Evolutionary conservation across 768 basidiomycete species (phyloP), one percentile per base, ranked within the genome.

Genomic region (Boletus eberwhitei): DNA sequence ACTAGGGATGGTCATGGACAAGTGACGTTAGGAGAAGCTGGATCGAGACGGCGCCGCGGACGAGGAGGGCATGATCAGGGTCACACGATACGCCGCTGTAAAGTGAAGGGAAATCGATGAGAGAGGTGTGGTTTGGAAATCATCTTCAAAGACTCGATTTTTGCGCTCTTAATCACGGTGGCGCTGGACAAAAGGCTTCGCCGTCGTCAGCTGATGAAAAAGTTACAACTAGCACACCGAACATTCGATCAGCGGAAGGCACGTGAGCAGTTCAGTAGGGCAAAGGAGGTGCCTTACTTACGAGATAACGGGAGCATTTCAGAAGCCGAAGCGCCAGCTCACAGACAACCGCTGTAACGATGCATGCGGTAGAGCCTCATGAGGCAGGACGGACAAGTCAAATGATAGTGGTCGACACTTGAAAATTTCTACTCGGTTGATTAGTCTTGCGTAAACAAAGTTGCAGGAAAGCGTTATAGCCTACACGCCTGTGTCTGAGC

Each of bases 1-100:
- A 14, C 19, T 9, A 21, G 31, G 13, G 31, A 32, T 19, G 1
- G 14, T 9, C 46, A 24, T 22, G 36, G 35, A 7, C 26, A 21
- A 17, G 38, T 21, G 48, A 45, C 9, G 47, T 48, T 21, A 22
- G 6, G 49, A 19, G 26, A 7, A 22, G 39, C 21, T 29, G 7
- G 21, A 55, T 48, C 39, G 49, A 60, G 49, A 16, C 12, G 41
- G 42, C 53, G 36, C 53, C 58, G 52, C 58, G 38, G 21, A 43
- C 46, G 39, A 52, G 41, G 41, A n/a, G 19, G 34, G 2, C 8
- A 35, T 13, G 46, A 50, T 50, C 24, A 5, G 3, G 17, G 16
- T 12, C 35, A 21, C 13, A 3, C 11, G 16, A 55, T 34, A 34
- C 6, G 21, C 3, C 53, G 34, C 22, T 13, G 19, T 45, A 37